Base-by-base conservation (phyloP, 23 red algal genomes). In the Gracilaria caudata region DNA sequence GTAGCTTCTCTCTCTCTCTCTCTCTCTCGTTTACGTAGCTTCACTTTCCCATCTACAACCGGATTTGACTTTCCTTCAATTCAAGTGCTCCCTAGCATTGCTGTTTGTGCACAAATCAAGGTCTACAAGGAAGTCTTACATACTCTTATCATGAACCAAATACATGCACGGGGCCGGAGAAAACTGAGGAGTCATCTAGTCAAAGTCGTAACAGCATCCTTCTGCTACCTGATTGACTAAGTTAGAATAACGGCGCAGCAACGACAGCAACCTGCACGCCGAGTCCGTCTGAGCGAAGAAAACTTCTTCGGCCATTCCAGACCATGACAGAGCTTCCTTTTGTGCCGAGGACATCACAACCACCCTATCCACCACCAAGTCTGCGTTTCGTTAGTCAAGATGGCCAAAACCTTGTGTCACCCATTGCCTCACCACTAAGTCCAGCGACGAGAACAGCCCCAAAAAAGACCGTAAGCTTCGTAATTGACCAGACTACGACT, bases 281-380 rank as follows among this genome's bases (percentile, higher is more conserved):
- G 21, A 60, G 57, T 60, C 23, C 23, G 2, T 60, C 57, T 9
- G 9, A 25, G 23, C 25, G 5, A 17, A 60, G 23, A 8, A 16
- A 53, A 53, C 49, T 17, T 17, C 49, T 53, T 53, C 1, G 19
- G 13, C 49, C 49, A 17, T 16, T 7, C 7, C 13, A 53, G 1
- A 53, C 30, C 61, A 75, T 75, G 70, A 46, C 70, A 29, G 43
- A 75, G 21, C 70, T 75, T 46, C 70, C 70, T 25, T 49, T 12
- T 19, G 38, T 38, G 13, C 70, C 70, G 26, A 47, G 40, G 10
- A 49, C 24, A 29, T 28, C 7, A 46, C 20, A 32, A 26, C 39
- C 70, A 5, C 70, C 40, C 39, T 4, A 75, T 47, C 40, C 21
- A 12, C 61, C 61, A 36, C 61, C 61, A 66, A 29, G 36, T 12